Conservation (phyloP, 306 rosid species). For the Lathyrus aphaca region DNA sequence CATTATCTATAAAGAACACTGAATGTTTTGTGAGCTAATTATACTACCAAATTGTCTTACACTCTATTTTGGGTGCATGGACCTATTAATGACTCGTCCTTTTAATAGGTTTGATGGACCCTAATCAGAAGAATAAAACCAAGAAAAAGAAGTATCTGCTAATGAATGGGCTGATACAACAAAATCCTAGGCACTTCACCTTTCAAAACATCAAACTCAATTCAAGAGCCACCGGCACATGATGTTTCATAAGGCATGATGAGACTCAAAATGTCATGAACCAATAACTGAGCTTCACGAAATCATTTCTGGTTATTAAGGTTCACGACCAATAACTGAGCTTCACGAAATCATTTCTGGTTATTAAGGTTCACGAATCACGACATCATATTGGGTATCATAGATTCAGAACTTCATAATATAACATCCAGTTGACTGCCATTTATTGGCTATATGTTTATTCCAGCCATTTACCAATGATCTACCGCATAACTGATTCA, state of each 20-base stretch:
- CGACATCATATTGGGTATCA: background rate
- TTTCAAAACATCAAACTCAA: slow-evolving; percentile 10
- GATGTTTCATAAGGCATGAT: slow-evolving; percentile 1
- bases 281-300: slow-evolving; percentile 27
- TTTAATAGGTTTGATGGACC: slow-evolving; percentile 4
- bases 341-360: slow-evolving; percentile 31
- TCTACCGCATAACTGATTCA: slow-evolving; percentile 5
- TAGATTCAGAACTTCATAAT: background rate
- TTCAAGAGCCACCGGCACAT: slow-evolving; percentile 3
- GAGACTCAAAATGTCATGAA: slow-evolving; percentile 7
- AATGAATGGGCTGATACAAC: too few species aligned
- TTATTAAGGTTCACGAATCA: slow-evolving; percentile 10
- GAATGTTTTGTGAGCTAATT: slow-evolving; percentile 22
- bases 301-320: slow-evolving; percentile 24
- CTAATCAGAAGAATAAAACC: slow-evolving; percentile 2
- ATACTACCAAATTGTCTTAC: background rate
- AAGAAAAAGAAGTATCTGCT: background rate
- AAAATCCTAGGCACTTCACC: background rate
- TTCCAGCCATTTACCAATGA: slow-evolving; percentile 19
- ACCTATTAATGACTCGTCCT: slow-evolving; percentile 1
- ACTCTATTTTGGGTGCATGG: slow-evolving; percentile 6
- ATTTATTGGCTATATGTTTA: slow-evolving; percentile 4
- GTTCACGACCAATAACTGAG: slow-evolving; percentile 21
- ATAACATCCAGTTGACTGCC: slow-evolving; percentile 10
- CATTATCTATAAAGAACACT: background rate